Conservation (phyloP, 192 early-diverging fungal species). For the Pecoramyces ruminantium region DNA sequence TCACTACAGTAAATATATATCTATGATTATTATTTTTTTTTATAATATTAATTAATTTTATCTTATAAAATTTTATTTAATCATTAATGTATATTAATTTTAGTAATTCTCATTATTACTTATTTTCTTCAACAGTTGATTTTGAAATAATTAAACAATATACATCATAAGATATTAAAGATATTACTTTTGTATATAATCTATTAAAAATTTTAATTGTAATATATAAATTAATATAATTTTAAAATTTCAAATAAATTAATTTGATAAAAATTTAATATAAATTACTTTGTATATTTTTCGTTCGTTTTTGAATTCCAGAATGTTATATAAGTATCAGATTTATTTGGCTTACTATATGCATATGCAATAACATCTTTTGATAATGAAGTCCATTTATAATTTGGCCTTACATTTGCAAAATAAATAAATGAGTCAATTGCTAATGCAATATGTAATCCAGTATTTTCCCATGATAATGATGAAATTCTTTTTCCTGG, state of each 20-base stretch:
- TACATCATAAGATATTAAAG: constrained; percentile 20
- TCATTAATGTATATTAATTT: too few species aligned
- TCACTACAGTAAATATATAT: constrained; percentile 22
- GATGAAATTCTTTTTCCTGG: constrained; percentile 32
- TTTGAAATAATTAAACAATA: constrained; percentile 27
- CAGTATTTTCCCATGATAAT: constrained; percentile 37
- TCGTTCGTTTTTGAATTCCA: constrained; percentile 41
- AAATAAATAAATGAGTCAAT: constrained; percentile 46
- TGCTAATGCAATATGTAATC: constrained; percentile 32
- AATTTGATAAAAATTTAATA: too few species aligned
- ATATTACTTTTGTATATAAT: constrained; percentile 6
- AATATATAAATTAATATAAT: too few species aligned
- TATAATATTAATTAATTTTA: too few species aligned
- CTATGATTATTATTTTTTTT: constrained; percentile 10
- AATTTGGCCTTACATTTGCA: constrained; percentile 37
- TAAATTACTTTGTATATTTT: constrained; percentile 25
- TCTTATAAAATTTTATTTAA: too few species aligned
- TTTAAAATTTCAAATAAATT: too few species aligned
- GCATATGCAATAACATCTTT: constrained; percentile 28
- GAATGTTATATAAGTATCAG: constrained; percentile 21
- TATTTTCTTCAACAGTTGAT: constrained; percentile 6
- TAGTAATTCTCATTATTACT: background rate
- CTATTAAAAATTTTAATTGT: too few species aligned
- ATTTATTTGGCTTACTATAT: constrained; percentile 15
- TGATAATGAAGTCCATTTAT: constrained; percentile 28